A percentile compares a stretch with the other conserved stretches of the same genome.
Conservation (phyloP, 2,329 filamentous ascomycete species). For the Colletotrichum ledebouriae region DNA sequence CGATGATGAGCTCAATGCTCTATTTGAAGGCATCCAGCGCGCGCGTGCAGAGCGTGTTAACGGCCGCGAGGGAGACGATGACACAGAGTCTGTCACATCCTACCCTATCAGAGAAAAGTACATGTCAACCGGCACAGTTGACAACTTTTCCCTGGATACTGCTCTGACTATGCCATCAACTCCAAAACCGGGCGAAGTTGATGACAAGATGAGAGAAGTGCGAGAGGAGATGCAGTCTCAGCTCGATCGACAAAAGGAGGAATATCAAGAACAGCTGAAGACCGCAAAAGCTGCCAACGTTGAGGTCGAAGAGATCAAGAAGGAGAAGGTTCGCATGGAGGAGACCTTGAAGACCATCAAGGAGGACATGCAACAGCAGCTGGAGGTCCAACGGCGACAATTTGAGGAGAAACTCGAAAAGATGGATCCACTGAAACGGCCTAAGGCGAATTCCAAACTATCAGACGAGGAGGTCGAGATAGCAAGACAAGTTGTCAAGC, state of each 20-base stretch:
- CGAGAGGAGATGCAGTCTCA: slow-evolving; percentile 87
- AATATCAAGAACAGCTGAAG: slow-evolving; percentile 83
- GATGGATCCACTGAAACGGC: slow-evolving; percentile 74
- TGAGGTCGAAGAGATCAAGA: slow-evolving; percentile 85
- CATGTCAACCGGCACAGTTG: slow-evolving; percentile 91
- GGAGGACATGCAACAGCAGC: slow-evolving; percentile 88
- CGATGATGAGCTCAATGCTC: slow-evolving; percentile 91
- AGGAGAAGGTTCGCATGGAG: slow-evolving; percentile 89
- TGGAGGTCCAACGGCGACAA: slow-evolving; percentile 84
- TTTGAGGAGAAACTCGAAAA: slow-evolving; percentile 89
- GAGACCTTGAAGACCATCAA: slow-evolving; percentile 82
- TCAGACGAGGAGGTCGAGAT: slow-evolving; percentile 79
- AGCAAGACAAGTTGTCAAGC: slow-evolving; percentile 75
- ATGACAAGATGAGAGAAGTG: slow-evolving; percentile 79
- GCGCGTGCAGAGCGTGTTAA: slow-evolving; percentile 82
- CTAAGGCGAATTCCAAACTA: slow-evolving; percentile 73
- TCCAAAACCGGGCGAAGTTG: slow-evolving; percentile 81
- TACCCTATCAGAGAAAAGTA: slow-evolving; percentile 95
- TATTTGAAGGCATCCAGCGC: slow-evolving; percentile 94
- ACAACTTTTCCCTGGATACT: slow-evolving; percentile 97
- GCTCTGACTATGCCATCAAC: slow-evolving; percentile 95
- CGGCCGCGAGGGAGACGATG: slow-evolving; percentile 84
- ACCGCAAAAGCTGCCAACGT: slow-evolving; percentile 80
- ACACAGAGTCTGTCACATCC: slow-evolving; percentile 89
- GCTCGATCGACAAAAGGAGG: slow-evolving; percentile 86